A percentile compares a stretch with the other conserved stretches of the same genome.
These are phyloP conservation scores for Vanderwaltozyma polyspora DNA, from an alignment of 805 yeast species.

Conservation along the genomic window DNA sequence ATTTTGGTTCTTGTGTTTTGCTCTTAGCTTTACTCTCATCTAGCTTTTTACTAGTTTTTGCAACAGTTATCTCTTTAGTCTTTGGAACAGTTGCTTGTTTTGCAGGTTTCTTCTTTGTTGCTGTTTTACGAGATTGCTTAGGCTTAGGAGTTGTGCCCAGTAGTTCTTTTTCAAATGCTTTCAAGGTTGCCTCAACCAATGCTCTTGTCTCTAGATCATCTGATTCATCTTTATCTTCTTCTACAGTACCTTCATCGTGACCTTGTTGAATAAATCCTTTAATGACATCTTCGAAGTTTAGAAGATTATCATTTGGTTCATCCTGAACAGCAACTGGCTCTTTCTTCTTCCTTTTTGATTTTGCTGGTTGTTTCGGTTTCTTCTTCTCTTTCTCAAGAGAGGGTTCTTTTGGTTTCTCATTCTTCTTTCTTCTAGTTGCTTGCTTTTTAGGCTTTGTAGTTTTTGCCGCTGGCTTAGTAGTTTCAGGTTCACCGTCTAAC, in stretches of 20 bases:
- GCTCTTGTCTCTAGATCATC: conserved; percentile 26
- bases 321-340: neutral
- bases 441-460: conserved; percentile 14
- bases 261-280: conserved; percentile 22
- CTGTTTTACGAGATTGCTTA: conserved; percentile 1
- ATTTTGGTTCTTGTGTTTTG: neutral
- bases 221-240: neutral
- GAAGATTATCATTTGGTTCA: conserved; percentile 9
- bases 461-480: conserved; percentile 3
- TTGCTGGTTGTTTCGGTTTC: conserved; percentile 4
- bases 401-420: conserved; percentile 6
- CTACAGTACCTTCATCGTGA: conserved; percentile 4
- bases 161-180: conserved; percentile 25
- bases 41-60: neutral
- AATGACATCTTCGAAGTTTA: conserved; percentile 24
- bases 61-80: neutral
- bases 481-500: conserved; percentile 11
- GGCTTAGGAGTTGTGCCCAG: conserved; percentile 9
- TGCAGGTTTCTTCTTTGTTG: conserved; percentile 3
- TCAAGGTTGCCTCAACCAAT: conserved; percentile 25
- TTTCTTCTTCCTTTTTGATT: neutral
- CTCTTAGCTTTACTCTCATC: neutral
- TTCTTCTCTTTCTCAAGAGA: conserved; percentile 1
- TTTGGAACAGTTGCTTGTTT: neutral
- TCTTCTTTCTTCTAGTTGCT: conserved; percentile 10